Base-by-base conservation (phyloP, 345 rosid species). In the Populus nigra region DNA sequence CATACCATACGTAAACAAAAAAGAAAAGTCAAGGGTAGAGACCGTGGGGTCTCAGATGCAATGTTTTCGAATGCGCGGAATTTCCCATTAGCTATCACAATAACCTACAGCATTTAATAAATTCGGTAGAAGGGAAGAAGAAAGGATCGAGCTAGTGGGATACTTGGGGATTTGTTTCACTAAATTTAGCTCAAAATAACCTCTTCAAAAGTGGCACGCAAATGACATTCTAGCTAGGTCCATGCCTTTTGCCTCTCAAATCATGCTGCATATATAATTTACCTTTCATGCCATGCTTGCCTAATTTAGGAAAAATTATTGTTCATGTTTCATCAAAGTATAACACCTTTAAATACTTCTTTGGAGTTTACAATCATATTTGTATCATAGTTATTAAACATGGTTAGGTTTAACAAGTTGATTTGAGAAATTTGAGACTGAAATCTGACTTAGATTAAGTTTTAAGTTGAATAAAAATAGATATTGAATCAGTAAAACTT, bases 341-440 rank as follows among this genome's bases (percentile, higher is more conserved):
- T 45, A 45, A 13, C 50, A 13, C 1, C 17, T 2, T 43, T 43
- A 43, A 11, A 43, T 41, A 45, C 50, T 45, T 13, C 5, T 13
- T 45, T 0, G 17, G 17, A 45, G 50, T 45, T 3, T 3, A 13
- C 3, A 1, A 41, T 0, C 0, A 45, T 13, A 4, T 3, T 45
- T 45, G 17, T 13, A 4, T 3, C 1, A 0, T 45, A 13, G 5
- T 33, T 33, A 10, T 41, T 2, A 2, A 41, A 41, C 3, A 3
- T 10, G 1, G 4, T 2, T 41, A 10, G 3, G 0, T 41, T 3
- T 41, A 2, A 2, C 13, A 41, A 41, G 45, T 33, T 33, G 5
- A 4, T 33, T 33, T 33, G 5, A 33, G 0, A 41, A 0, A 0
- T 3, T 41, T 3, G 0, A 11, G 0, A 41, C 1, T 41, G 0